Evolutionary conservation across 768 basidiomycete genomes (phyloP), one percentile per base, ranked within the genome.

Genomic region (Pisolithus marmoratus): DNA sequence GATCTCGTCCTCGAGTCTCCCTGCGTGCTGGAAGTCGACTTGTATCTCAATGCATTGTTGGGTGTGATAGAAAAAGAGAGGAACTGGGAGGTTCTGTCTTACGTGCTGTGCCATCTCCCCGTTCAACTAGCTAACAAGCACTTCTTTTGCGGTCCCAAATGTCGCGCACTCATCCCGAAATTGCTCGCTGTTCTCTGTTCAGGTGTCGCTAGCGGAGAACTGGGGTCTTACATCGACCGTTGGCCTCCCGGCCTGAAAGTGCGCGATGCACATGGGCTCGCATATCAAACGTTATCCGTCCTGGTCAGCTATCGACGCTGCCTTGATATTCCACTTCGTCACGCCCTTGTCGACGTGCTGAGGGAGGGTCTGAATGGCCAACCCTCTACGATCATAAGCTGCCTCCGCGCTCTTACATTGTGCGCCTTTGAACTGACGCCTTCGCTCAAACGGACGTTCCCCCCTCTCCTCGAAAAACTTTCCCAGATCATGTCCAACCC

Each of bases 401-500:
- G 91, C 64, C 72, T 99, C 17, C 89, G 96, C 59, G 93, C 92
- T 0, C 77, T 99, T 19, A 83, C 94, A 0, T 77, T 98, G 29
- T 82, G 85, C 3, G 85, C 91, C 0, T 94, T 90, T 63, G 96
- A 98, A 65, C 70, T 98, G 14, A 86, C 84, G 46, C 72, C 82
- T 7, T 89, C 90, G 7, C 81, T 94, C 68, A 90, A 85, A 24
- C 88, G 86, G 57, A 82, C 76, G 59, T 74, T 97, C 34, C 79
- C 91, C 7, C 74, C 79, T 34, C 91, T 96, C 48, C 73, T 98
- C 52, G 86, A 87, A 60, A 90, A 90, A 67, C 78, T 98, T 26
- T 85, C 88, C 7, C 87, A 90, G 65, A 95, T 98, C 70, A 94
- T 97, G 85, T 91, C 91, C 1, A 93, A 90, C 49, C 83, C 92